Evolutionary conservation across 2,329 filamentous ascomycete species (phyloP), one percentile per base, ranked within the genome.

Genomic region (Penicillium psychrosexuale): DNA sequence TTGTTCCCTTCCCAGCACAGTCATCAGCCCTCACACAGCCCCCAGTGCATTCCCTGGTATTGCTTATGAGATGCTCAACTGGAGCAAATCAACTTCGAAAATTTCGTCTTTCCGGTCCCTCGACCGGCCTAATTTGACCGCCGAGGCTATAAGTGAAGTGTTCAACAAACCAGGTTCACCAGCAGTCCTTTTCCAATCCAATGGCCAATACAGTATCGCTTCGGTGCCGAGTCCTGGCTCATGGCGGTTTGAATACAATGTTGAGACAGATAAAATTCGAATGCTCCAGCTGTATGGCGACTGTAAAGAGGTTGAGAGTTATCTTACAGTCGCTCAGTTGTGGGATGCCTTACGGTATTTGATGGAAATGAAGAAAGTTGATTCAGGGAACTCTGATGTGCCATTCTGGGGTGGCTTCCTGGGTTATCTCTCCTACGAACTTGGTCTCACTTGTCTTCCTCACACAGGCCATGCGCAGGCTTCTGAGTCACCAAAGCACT

Each of bases 351-450:
- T 75, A 13, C 66, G 68, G 19, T 68, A 71, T 47, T 65, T 78
- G 51, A 69, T 79, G 64, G 67, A 73, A n/a, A 66, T 66, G 62
- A 75, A 72, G 47, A 73, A 66, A 49, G 67, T 77, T 9, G 57
- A 61, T 17, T 63, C 61, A 17, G 74, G 74, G 1, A 66, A 70
- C 57, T 37, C 47, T 4, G 59, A 72, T 1, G 66, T 76, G 19
- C 77, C 89, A 0, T 96, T 96, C 68, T 84, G 89, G 72, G 91
- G 90, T 48, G 91, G 91, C 0, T 86, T 96, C 56, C 84, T 96
- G 74, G 91, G 91, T 0, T 95, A 88, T 65, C 82, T 91, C 47
- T 91, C 89, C 0, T 96, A 96, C 57, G 91, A 96, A 70, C 84
- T 91, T 68, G 90, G 90, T 0, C 76, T 95, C 1, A 77, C 71